Evolutionary conservation across 345 rosid genomes (phyloP), one percentile per base, ranked within the genome.

Genomic region (Citrus medica): DNA sequence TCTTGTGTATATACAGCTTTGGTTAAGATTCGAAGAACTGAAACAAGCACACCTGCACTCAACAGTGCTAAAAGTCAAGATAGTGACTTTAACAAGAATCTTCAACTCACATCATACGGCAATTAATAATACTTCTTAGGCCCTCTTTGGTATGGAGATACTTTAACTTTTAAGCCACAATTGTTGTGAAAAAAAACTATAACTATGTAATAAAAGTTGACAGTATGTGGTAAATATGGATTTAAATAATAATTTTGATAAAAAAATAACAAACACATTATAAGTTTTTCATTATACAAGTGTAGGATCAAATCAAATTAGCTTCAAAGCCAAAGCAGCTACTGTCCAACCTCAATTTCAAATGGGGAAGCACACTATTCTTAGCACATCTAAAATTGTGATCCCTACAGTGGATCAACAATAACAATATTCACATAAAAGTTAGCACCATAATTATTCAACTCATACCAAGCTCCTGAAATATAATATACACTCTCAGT

Each of bases 11-110:
- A 96, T 10, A 86, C 82, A 69, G 97, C 94, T 87, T 96, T 96
- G 75, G 98, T 94, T 65, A 92, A 59, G 79, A 96, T 83, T 71
- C 99, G 84, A 63, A 96, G 80, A 33, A 92, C 55, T 61, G 99
- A 96, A 78, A 94, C 96, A 79, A 94, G 97, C 56, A 96, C 99
- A 69, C 99, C 98, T 94, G 87, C 88, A 85, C 25, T 61, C 64
- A 80, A 71, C 38, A 61, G 59, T 42, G 62, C 28, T 35, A 76
- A 22, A 38, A 56, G 71, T 78, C 48, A 56, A 40, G 59, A 61
- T 48, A 56, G 9, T 22, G 8, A 25, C 67, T 21, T 4, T 21
- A n/a, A 28, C 24, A 75, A 67, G 40, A 30, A 48, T 28, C 63
- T 37, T 22, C 61, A 73, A 67, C 53, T 30, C 28, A 33, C 64